Base-by-base conservation (phyloP, 495 filamentous ascomycete genomes). In the Clohesyomyces aquaticus region DNA sequence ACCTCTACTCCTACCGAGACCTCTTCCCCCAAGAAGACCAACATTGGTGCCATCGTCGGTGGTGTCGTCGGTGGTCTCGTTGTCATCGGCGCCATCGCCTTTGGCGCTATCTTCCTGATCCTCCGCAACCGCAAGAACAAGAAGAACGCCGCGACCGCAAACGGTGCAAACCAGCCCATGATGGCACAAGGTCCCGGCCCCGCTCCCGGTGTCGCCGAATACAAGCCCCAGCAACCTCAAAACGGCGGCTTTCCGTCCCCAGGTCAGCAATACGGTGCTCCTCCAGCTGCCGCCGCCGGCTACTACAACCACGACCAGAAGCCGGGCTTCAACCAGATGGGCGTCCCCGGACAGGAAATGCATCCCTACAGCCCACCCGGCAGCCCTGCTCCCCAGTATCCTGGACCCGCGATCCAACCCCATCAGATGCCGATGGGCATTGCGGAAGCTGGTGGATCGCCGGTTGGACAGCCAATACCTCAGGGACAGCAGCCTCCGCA, bases 191-290 rank as follows among this genome's bases (percentile, higher is more conserved):
- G 55, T 12, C 67, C 61, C 0, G 66, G 55, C 6, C 67, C 61
- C 0, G 67, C 51, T 19, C 61, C 61, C 10, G 67, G 67, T 42
- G 62, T 69, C 47, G 48, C 61, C 1, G 67, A 69, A 42, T 69
- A 65, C 57, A 69, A 67, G 50, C 63, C n/a, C n/a, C n/a, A n/a
- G n/a, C n/a, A n/a, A n/a, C n/a, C 63, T 10, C 47, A 60, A 38
- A 54, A 47, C 22, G 25, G 35, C 10, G 64, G 55, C 29, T 62
- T 43, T 45, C 26, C 61, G 0, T 45, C 59, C 6, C 61, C 61
- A 9, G 32, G 50, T 3, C 50, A 56, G 12, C 48, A 51, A 27
- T 57, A 63, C 19, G 19, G 18, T 26, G 21, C n/a, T 16, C 48
- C 42, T 26, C 47, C 47, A 6, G 46, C 50, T 29, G 19, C 29